Conservation (phyloP, 2,329 filamentous ascomycete genomes). For the Alternaria sp. region DNA sequence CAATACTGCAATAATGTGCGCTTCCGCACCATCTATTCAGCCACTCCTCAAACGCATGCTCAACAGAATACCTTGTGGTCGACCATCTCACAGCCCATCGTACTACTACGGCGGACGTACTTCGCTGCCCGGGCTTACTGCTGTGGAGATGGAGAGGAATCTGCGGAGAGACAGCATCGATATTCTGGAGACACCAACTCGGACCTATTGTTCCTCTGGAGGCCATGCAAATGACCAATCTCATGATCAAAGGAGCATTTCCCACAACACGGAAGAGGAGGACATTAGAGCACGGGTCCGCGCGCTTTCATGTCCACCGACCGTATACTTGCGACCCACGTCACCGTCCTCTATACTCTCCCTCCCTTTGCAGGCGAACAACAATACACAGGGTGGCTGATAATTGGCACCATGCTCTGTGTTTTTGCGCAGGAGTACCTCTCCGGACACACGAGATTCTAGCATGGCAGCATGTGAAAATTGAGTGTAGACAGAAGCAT, state of each 20-base stretch:
- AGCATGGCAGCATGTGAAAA: not conserved
- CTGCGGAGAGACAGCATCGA: conserved; percentile 5
- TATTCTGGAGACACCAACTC: conserved; percentile 6
- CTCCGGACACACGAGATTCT: not conserved
- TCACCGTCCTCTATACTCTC: not conserved
- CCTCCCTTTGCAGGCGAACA: not conserved
- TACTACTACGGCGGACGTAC: conserved; percentile 13
- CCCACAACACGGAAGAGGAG: conserved; percentile 5
- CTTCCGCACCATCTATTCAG: conserved; percentile 34
- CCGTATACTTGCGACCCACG: not conserved
- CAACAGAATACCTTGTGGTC: conserved; percentile 16
- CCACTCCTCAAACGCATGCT: conserved; percentile 29
- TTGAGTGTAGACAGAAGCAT: no score
- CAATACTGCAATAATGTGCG: conserved; percentile 38
- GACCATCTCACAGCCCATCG: conserved; percentile 16
- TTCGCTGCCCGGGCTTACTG: conserved; percentile 2
- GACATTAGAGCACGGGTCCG: conserved; percentile 7
- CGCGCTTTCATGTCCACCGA: conserved; percentile 2
- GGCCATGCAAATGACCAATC: not conserved
- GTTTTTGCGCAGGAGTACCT: not conserved
- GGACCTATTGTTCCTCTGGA: not conserved
- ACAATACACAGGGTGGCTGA: not conserved
- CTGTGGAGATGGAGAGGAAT: not conserved
- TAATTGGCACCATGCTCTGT: not conserved
- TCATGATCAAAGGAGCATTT: not conserved